Evolutionary conservation across 257 asterid genomes (phyloP), one percentile per base, ranked within the genome.

Genomic region (Primulina huaijiensis): DNA sequence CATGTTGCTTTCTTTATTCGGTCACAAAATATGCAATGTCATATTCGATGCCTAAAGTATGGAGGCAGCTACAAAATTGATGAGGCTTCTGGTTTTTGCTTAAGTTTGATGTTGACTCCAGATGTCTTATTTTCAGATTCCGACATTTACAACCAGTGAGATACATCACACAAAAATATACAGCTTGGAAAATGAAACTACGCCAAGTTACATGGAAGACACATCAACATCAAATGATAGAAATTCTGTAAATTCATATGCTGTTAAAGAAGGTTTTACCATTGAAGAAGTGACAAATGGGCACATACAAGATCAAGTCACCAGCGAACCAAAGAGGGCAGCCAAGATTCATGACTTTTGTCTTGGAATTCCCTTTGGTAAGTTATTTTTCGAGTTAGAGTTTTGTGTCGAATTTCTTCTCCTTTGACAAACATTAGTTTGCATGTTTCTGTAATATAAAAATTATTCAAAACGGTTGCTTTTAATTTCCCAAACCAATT

Each of bases 311-410:
- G 92, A 80, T 66, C 78, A 73, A 50, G 68, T 58, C 33, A 43
- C 25, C 67, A 50, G 72, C 81, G 80, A 79, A 75, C 85, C 86
- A 30, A 79, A 69, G 76, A 86, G 67, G 76, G 89, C 90, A 33
- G 97, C 97, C 52, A 90, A 77, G 84, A 90, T 89, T 77, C 98
- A 90, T 30, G 98, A 93, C 69, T 93, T 93, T 79, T 93, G 98
- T 76, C 79, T 93, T 53, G 97, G 97, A 65, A 93, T 93, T 72
- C 98, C 98, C 65, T 93, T 85, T 56, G 98, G 97, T 89, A 72
- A 82, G 92, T 81, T 62, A 63, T 16, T 23, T 43, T 20, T 58
- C 40, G 67, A 50, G 56, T 16, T 59, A 23, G 16, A 70, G 35
- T 75, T 53, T 65, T 38, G 25, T 9, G 58, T 56, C 31, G 29